phyloP scores from a whole-genome alignment of 139 green algal genomes.

The Chloropicon primus region DNA sequence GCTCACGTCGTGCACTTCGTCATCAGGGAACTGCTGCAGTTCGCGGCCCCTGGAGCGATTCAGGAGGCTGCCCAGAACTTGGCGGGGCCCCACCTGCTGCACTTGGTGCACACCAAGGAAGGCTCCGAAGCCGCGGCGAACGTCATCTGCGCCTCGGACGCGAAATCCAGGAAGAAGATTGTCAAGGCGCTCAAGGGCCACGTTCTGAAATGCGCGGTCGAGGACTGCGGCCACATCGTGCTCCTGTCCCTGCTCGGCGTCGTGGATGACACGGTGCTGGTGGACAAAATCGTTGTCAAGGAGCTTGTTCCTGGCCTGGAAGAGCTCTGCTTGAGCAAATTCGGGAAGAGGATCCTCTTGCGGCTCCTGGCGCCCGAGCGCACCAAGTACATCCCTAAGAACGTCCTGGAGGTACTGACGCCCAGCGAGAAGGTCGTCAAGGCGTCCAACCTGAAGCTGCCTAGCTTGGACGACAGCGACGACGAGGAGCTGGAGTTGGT shows the following conservation, averaged over 20 bases:
- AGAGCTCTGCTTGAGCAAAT: slow-evolving; percentile 30
- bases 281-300: slow-evolving; percentile 48
- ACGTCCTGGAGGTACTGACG: background rate
- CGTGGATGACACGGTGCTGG: slow-evolving; percentile 71
- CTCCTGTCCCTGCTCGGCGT: slow-evolving; percentile 48
- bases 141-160: slow-evolving; percentile 51
- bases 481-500: slow-evolving; percentile 11
- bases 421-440: background rate
- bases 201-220: slow-evolving; percentile 42
- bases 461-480: background rate
- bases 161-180: slow-evolving; percentile 62
- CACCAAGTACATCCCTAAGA: slow-evolving; percentile 43
- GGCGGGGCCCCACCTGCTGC: slow-evolving; percentile 47
- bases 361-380: slow-evolving; percentile 52
- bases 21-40: slow-evolving; percentile 63
- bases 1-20: slow-evolving; percentile 59
- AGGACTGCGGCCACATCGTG: slow-evolving; percentile 66
- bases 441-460: slow-evolving; percentile 2
- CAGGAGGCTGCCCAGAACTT: slow-evolving; percentile 60
- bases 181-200: slow-evolving; percentile 66
- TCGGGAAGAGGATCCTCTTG: slow-evolving; percentile 40
- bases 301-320: slow-evolving; percentile 54
- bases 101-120: slow-evolving; percentile 80
- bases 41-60: slow-evolving; percentile 34
- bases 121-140: slow-evolving; percentile 51